These are phyloP conservation scores for Hippophae gyantsensis DNA, from an alignment of 306 rosid genomes.

Conservation along the genomic window DNA sequence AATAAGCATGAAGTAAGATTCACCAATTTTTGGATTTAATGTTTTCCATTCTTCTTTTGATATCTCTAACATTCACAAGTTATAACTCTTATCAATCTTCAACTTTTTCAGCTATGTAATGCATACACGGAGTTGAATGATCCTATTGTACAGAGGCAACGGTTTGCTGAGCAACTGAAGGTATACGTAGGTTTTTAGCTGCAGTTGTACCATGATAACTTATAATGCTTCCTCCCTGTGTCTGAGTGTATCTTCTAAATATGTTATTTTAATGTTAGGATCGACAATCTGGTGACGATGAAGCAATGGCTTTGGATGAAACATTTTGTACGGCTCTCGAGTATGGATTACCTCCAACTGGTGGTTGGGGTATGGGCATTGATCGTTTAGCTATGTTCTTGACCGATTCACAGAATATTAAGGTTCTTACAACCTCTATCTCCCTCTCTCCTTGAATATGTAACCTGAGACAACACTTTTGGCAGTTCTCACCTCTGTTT, in stretches of 20 bases:
- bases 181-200: slow-evolving; percentile 16
- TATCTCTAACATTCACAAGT: too few relatives aligned
- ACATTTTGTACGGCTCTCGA: slow-evolving; percentile 52
- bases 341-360: slow-evolving; percentile 58
- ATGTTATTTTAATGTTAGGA: slow-evolving; percentile 22
- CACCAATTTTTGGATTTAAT: too few relatives aligned
- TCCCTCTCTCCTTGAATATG: too few relatives aligned
- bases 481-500: too few relatives aligned
- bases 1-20: too few relatives aligned
- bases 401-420: slow-evolving; percentile 53
- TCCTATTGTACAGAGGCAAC: slow-evolving; percentile 47
- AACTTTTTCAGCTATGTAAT: slow-evolving; percentile 31
- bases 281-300: slow-evolving; percentile 60
- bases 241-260: neutral
- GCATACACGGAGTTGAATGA: slow-evolving; percentile 55
- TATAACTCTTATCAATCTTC: too few relatives aligned
- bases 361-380: slow-evolving; percentile 63
- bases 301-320: slow-evolving; percentile 54
- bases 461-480: too few relatives aligned
- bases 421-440: slow-evolving; percentile 18
- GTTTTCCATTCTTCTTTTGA: too few relatives aligned
- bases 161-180: slow-evolving; percentile 64
- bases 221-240: too few relatives aligned
- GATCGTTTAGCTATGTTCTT: slow-evolving; percentile 50
- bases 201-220: neutral